Percentiles rank a stretch among this genome's conserved stretches.
These are phyloP conservation scores for Metschnikowia proteae DNA, from an alignment of 805 yeast species.

Conservation along the genomic window DNA sequence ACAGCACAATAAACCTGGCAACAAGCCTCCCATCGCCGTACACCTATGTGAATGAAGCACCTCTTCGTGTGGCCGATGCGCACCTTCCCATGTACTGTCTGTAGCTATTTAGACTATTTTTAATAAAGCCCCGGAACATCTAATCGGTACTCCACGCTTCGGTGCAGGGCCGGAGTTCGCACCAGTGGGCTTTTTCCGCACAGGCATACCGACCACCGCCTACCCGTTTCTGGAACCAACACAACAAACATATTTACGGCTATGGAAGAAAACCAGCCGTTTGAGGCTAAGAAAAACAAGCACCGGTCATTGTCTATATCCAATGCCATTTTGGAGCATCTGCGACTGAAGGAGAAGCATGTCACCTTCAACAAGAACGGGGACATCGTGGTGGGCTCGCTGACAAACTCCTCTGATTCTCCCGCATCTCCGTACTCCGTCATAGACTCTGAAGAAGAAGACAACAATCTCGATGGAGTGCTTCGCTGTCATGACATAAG, in stretches of 20 bases:
- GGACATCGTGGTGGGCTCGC: constrained; percentile 14
- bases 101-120: neutral
- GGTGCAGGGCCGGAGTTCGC: constrained; percentile 3
- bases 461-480: constrained; percentile 5
- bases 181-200: constrained; percentile 1
- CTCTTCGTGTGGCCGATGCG: too few relatives aligned
- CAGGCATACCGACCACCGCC: neutral
- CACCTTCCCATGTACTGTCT: too few relatives aligned
- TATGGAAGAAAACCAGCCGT: neutral
- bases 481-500: neutral
- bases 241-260: neutral
- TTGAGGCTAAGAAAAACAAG: neutral
- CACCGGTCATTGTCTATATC: constrained; percentile 23
- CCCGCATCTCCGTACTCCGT: constrained; percentile 12
- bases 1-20: too few relatives aligned
- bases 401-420: constrained; percentile 10
- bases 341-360: constrained; percentile 20
- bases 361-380: constrained; percentile 20
- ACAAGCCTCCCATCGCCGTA: too few relatives aligned
- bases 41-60: too few relatives aligned
- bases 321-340: constrained; percentile 24
- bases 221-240: neutral
- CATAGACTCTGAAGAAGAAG: constrained; percentile 15
- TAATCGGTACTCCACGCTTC: constrained; percentile 3
- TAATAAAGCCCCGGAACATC: neutral